Conservation (phyloP, 169 alveolate genomes). For the Theileria luwenshuni region DNA sequence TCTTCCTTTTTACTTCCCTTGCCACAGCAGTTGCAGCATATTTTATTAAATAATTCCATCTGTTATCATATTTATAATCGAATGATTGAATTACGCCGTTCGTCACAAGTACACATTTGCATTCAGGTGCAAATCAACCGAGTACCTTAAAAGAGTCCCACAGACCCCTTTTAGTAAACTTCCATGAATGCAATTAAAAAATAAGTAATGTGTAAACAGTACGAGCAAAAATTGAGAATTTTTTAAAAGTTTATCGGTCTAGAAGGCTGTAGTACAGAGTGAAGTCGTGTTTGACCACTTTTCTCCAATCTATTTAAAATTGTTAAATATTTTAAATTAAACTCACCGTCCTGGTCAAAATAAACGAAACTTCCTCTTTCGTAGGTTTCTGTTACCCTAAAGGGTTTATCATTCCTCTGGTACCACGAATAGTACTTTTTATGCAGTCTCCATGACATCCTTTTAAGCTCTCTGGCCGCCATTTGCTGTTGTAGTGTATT, state of each 20-base stretch:
- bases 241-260: slow-evolving; percentile 21
- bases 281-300: slow-evolving; percentile 32
- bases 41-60: slow-evolving; percentile 49
- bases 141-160: neutral
- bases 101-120: slow-evolving; percentile 23
- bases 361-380: slow-evolving; percentile 29
- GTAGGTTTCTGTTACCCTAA: slow-evolving; percentile 41
- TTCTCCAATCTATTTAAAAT: too few relatives aligned
- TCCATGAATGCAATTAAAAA: too few relatives aligned
- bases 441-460: slow-evolving; percentile 71
- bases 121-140: slow-evolving; percentile 27
- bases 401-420: slow-evolving; percentile 51
- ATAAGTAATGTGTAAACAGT: too few relatives aligned
- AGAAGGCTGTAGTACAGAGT: slow-evolving; percentile 28
- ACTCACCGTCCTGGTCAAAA: slow-evolving; percentile 44
- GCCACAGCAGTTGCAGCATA: slow-evolving; percentile 50
- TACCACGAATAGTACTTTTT: slow-evolving; percentile 68
- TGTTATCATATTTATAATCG: slow-evolving; percentile 5
- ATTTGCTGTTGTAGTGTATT: slow-evolving; percentile 66
- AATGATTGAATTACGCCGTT: neutral
- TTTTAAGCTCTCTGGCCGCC: slow-evolving; percentile 67
- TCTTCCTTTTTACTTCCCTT: slow-evolving; percentile 8
- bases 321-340: neutral
- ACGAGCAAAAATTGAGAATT: too few relatives aligned
- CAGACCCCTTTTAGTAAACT: neutral